phyloP scores from a whole-genome alignment of 2,329 filamentous ascomycete genomes.

The Lasiodiplodia hormozganensis region DNA sequence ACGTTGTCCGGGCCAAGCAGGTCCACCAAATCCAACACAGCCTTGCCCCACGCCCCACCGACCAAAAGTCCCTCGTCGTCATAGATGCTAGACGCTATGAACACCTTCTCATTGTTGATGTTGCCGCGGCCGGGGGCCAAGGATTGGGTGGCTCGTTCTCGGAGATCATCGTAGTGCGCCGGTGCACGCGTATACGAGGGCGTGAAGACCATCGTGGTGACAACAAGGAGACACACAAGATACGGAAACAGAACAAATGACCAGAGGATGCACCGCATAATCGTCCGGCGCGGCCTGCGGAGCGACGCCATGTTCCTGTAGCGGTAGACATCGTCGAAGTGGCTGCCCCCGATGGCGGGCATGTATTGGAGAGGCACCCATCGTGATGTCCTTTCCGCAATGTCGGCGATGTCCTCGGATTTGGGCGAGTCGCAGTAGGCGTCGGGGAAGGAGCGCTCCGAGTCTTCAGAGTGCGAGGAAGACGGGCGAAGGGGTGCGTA shows the following conservation, averaged over 20 bases:
- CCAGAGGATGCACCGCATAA: conserved; percentile 37
- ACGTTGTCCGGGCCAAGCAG: conserved; percentile 72
- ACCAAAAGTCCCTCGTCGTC: conserved; percentile 68
- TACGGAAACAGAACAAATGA: conserved; percentile 42
- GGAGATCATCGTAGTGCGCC: conserved; percentile 57
- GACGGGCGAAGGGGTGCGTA: conserved; percentile 27
- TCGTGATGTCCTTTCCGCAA: conserved; percentile 18
- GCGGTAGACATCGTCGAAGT: conserved; percentile 20
- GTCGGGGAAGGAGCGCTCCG: conserved; percentile 24
- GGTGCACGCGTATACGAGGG: conserved; percentile 65
- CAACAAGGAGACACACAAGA: conserved; percentile 44
- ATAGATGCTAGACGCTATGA: conserved; percentile 75
- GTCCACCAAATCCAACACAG: conserved; percentile 67
- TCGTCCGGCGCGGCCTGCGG: conserved; percentile 22
- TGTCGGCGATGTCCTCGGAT: conserved; percentile 16
- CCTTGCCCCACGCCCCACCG: conserved; percentile 68
- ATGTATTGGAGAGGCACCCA: conserved; percentile 26
- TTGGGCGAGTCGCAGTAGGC: conserved; percentile 27
- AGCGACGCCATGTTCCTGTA: conserved; percentile 25
- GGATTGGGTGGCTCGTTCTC: conserved; percentile 40
- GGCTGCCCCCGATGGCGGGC: conserved; percentile 21
- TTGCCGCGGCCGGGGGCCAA: conserved; percentile 55
- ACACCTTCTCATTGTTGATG: conserved; percentile 68
- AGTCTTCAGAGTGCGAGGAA: conserved; percentile 19
- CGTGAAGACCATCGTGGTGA: conserved; percentile 57